phyloP scores from a whole-genome alignment of 305 asterid species.

The Fraxinus dipetala region DNA sequence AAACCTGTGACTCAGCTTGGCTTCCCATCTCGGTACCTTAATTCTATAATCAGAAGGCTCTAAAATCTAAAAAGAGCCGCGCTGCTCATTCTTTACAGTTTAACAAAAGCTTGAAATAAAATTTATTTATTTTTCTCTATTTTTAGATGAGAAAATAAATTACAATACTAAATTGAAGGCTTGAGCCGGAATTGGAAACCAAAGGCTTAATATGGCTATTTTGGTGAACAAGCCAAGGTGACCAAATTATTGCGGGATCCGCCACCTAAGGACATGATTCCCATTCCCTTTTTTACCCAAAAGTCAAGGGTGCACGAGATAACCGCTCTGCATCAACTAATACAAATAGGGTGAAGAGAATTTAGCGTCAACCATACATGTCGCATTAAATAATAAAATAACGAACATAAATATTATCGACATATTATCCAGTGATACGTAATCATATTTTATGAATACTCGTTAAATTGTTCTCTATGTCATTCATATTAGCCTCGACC shows the following conservation, averaged over 20 bases:
- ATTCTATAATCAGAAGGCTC: background rate
- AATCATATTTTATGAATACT: background rate
- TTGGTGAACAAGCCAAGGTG: constrained; percentile 8
- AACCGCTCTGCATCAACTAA: background rate
- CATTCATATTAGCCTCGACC: background rate
- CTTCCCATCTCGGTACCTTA: background rate
- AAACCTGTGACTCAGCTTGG: constrained; percentile 1
- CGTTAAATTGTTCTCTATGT: background rate
- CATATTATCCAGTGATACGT: background rate
- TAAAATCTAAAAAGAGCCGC: constrained; percentile 23
- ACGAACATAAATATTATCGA: background rate
- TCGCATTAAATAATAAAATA: background rate
- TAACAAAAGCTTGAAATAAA: constrained; percentile 22
- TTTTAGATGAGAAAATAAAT: background rate
- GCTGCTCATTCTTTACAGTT: constrained; percentile 41
- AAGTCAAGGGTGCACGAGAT: constrained; percentile 40
- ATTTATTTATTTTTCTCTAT: too few species aligned
- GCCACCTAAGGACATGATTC: constrained; percentile 28
- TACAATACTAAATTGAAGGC: background rate
- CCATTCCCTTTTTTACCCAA: constrained; percentile 24
- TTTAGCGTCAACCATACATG: background rate
- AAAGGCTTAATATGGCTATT: background rate
- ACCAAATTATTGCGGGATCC: constrained; percentile 19
- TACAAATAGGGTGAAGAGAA: background rate
- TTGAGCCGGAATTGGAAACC: background rate